Conservation (phyloP, 1,284 basidiomycete genomes). For the Rhizoctonia solani region DNA sequence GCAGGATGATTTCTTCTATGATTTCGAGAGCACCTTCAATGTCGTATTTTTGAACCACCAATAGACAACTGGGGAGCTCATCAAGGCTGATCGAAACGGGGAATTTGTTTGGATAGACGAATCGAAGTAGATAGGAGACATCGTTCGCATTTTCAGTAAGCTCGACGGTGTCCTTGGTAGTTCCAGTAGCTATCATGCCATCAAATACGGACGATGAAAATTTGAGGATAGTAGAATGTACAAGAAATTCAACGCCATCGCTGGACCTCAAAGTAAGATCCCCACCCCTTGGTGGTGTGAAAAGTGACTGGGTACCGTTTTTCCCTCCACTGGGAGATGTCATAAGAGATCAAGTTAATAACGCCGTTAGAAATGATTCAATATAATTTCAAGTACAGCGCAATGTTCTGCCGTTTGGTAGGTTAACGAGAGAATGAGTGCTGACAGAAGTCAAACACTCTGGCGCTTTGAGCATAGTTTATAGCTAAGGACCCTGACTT, state of each 20-base stretch:
- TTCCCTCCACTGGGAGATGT: too few species aligned
- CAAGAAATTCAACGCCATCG: constrained; percentile 31
- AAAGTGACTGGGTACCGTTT: not conserved
- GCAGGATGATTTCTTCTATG: not conserved
- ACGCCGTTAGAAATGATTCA: too few species aligned
- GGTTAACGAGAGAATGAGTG: too few species aligned
- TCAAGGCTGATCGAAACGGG: not conserved
- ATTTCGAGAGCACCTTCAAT: not conserved
- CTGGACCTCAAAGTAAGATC: constrained; percentile 31
- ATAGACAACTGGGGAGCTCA: not conserved
- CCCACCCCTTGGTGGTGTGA: not conserved
- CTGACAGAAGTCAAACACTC: too few species aligned
- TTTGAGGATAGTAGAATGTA: constrained; percentile 8
- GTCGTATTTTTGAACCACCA: not conserved
- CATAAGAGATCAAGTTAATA: too few species aligned
- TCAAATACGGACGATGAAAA: constrained; percentile 30
- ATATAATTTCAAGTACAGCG: too few species aligned
- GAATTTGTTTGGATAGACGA: not conserved
- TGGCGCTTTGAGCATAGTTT: too few species aligned
- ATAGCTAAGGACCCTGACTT: too few species aligned
- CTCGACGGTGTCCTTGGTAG: not conserved
- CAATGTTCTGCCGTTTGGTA: too few species aligned
- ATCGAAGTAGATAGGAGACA: not conserved
- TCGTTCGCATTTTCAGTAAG: not conserved
- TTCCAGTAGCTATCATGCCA: constrained; percentile 22